Evolutionary conservation across 768 basidiomycete species (phyloP), one percentile per base, ranked within the genome.

Genomic region (Naematelia aurantialba): DNA sequence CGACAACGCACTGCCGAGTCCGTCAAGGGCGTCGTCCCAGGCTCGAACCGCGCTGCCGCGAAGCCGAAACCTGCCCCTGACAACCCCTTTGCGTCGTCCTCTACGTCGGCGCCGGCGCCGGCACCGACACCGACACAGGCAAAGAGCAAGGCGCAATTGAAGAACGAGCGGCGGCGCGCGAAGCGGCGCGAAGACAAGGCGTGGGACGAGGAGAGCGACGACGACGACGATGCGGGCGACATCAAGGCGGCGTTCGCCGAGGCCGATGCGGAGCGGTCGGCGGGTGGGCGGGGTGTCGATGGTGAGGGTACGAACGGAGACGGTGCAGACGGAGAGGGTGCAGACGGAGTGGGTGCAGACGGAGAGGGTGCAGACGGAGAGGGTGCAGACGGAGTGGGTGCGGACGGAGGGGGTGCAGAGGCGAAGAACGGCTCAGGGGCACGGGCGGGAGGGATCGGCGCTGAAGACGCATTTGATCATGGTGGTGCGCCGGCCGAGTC

Each of bases 11-110:
- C 85, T 63, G 63, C 82, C 0, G 46, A 2, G 77, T 88, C 4
- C 85, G 88, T 29, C 87, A 88, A 74, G 87, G 88, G n/a, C 86
- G 88, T 69, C 85, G 91, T 67, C 80, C 89, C 56, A 88, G 91
- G 45, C 89, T 89, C 89, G 79, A 82, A 12, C 83, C 89, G 25
- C 84, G 87, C 13, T 78, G 84, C 1, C 69, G 82, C 27, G 76
- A 59, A 27, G 50, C 56, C 55, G 34, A 24, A 4, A 42, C 44
- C 45, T 10, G 52, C 49, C 4, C n/a, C 56, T 11, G 57, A 52
- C 1, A 65, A 67, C 30, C 62, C 65, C 22, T 67, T 65, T 45
- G 66, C 63, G 3, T 48, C 55, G 25, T 46, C 59, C 30, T 52
- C 48, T 21, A 56, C 55, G 19, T 45, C 24, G 54, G 58, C 8